phyloP scores from a whole-genome alignment of 2,329 filamentous ascomycete genomes.

The Neoscytalidium dimidiatum region DNA sequence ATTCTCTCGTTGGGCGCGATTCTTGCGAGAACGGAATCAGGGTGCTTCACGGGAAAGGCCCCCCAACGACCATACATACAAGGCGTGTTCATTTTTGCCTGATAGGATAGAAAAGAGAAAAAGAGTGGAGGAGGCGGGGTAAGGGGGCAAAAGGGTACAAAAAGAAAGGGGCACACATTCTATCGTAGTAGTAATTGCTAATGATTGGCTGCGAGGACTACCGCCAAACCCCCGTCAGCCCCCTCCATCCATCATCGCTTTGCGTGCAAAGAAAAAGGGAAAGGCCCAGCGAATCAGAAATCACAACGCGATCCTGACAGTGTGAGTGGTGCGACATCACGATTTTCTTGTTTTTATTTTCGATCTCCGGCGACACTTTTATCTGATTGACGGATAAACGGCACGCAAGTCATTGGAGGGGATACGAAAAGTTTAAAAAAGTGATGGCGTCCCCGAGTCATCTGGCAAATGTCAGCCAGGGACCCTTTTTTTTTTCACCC shows the following conservation, averaged over 20 bases:
- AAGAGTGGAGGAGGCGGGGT: neutral
- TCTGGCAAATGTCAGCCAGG: too few relatives aligned
- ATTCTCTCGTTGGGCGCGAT: too few relatives aligned
- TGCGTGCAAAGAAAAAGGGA: neutral
- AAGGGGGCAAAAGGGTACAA: neutral
- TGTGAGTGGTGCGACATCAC: neutral
- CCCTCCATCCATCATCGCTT: too few relatives aligned
- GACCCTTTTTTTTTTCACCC: neutral
- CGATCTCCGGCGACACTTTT: neutral
- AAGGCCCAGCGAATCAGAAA: neutral
- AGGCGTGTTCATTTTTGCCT: neutral
- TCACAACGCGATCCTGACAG: neutral
- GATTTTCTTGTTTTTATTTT: neutral
- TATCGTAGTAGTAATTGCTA: conserved; percentile 12
- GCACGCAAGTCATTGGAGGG: neutral
- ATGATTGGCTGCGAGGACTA: conserved; percentile 4
- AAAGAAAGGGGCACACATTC: neutral
- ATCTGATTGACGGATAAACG: neutral
- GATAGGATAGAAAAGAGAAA: neutral
- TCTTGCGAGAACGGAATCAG: too few relatives aligned
- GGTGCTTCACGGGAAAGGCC: too few relatives aligned
- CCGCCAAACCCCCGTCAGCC: neutral
- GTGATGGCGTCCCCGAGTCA: too few relatives aligned
- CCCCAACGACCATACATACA: too few relatives aligned
- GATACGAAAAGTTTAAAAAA: neutral